Evolutionary conservation across 805 yeast genomes (phyloP).

Genomic region (Starmera quercuum): DNA sequence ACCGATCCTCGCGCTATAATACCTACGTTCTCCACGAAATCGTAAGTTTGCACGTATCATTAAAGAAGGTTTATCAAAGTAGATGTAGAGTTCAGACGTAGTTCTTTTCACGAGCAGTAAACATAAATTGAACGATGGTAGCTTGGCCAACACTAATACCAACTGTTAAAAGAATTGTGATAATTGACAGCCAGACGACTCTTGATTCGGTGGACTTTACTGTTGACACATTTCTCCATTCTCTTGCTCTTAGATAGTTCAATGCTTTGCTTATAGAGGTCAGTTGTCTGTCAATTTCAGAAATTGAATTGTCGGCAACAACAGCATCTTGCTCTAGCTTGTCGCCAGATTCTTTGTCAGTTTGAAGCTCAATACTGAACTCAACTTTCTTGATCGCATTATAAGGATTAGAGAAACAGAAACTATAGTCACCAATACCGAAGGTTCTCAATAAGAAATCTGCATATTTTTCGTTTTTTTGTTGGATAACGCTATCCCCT

Average conservation of each 20-base stretch:
- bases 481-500: slow-evolving; percentile 38
- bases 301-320: slow-evolving; percentile 45
- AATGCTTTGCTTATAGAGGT: slow-evolving; percentile 53
- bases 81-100: slow-evolving; percentile 21
- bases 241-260: slow-evolving; percentile 91
- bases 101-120: slow-evolving; percentile 41
- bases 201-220: slow-evolving; percentile 75
- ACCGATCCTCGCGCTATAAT: not conserved
- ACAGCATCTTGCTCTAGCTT: slow-evolving; percentile 40
- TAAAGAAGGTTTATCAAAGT: not conserved
- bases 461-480: slow-evolving; percentile 54
- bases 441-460: slow-evolving; percentile 54
- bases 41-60: too few species aligned
- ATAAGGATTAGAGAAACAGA: slow-evolving; percentile 59
- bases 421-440: slow-evolving; percentile 53
- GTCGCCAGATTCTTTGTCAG: slow-evolving; percentile 22
- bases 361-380: slow-evolving; percentile 48
- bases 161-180: slow-evolving; percentile 66
- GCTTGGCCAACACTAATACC: slow-evolving; percentile 75
- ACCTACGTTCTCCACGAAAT: too few species aligned
- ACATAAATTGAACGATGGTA: slow-evolving; percentile 74
- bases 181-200: slow-evolving; percentile 66
- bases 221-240: slow-evolving; percentile 92
- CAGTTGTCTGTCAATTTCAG: slow-evolving; percentile 51
- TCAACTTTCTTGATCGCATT: slow-evolving; percentile 61